These are phyloP conservation scores for Citrullus mucosospermus DNA, from an alignment of 306 rosid species.

Conservation along the genomic window DNA sequence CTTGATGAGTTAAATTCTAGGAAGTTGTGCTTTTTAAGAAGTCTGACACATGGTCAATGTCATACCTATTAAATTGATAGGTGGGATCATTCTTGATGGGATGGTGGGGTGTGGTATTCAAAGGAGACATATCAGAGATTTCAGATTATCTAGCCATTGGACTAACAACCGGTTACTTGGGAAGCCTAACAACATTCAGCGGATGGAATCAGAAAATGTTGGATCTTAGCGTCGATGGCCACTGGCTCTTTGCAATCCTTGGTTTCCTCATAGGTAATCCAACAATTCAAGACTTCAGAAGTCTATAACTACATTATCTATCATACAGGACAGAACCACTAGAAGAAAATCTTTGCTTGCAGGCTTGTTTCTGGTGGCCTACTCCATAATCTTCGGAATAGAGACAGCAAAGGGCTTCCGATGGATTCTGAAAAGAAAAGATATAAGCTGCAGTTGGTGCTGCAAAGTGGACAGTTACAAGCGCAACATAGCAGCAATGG, in stretches of 20 bases:
- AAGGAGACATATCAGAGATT: slow-evolving; percentile 42
- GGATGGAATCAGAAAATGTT: slow-evolving; percentile 96
- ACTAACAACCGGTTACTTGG: slow-evolving; percentile 71
- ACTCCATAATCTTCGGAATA: slow-evolving; percentile 47
- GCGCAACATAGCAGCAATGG: slow-evolving; percentile 22
- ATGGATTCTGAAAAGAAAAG: slow-evolving; percentile 26
- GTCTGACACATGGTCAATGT: not conserved
- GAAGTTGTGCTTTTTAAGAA: not conserved
- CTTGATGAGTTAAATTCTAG: not conserved
- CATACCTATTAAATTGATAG: slow-evolving; percentile 19
- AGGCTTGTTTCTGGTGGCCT: slow-evolving; percentile 67
- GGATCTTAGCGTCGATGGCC: slow-evolving; percentile 55
- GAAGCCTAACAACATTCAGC: slow-evolving; percentile 91
- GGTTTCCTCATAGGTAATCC: slow-evolving; percentile 61
- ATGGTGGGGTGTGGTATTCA: slow-evolving; percentile 85
- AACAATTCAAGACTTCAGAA: not conserved
- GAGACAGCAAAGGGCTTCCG: slow-evolving; percentile 69
- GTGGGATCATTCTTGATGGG: slow-evolving; percentile 91
- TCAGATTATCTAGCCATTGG: slow-evolving; percentile 72
- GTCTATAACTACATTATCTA: not conserved
- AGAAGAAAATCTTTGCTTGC: not conserved
- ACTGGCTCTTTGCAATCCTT: slow-evolving; percentile 46
- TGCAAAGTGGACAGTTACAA: slow-evolving; percentile 32
- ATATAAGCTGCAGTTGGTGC: slow-evolving; percentile 8
- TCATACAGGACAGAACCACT: not conserved